Base-by-base conservation (phyloP, 2,329 filamentous ascomycete species). In the Scedosporium dehoogii region DNA sequence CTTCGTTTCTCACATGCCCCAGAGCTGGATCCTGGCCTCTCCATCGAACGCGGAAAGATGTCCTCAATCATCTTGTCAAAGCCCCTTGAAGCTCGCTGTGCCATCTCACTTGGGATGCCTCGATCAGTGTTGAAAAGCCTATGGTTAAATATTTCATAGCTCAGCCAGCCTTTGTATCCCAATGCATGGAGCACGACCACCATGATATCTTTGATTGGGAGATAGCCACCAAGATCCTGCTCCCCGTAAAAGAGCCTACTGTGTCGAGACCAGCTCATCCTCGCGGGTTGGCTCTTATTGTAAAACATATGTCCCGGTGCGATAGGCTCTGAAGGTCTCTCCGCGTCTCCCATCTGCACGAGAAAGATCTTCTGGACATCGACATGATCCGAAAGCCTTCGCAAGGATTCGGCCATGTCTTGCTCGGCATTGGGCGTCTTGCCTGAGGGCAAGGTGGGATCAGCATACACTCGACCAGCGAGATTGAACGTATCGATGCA, bases 401-500 rank as follows among this genome's bases (percentile, higher is more conserved):
- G 71, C 53, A 91, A 72, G 0, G 85, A 87, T 1, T 75, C 74
- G 6, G 73, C 70, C 1, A 89, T 78, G 0, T 78, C 81, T 4
- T 75, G 73, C 2, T 88, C 83, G 6, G 83, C 86, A 64, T 83
- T 77, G 0, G 73, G 66, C 0, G 76, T 82, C 66, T 78, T 79
- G 3, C 87, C 83, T 0, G 76, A 76, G 0, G 74, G 66, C 0
- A 78, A 72, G 0, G 83, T 73, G 0, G 89, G 89, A 68, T 92
- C 88, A 0, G 86, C 89, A 66, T 84, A 92, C 64, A 90, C 82
- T 5, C 85, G 76, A 0, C 84, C 89, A 0, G 88, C 83, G 64
- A 92, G 88, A 72, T 92, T 90, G 75, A 91, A 92, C 0, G 86
- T 90, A 72, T 92, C 89, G 25, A 92, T 78, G 69, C 88, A 91